Evolutionary conservation across 2,329 filamentous ascomycete genomes (phyloP).

Genomic region (Trichoderma atroviride): DNA sequence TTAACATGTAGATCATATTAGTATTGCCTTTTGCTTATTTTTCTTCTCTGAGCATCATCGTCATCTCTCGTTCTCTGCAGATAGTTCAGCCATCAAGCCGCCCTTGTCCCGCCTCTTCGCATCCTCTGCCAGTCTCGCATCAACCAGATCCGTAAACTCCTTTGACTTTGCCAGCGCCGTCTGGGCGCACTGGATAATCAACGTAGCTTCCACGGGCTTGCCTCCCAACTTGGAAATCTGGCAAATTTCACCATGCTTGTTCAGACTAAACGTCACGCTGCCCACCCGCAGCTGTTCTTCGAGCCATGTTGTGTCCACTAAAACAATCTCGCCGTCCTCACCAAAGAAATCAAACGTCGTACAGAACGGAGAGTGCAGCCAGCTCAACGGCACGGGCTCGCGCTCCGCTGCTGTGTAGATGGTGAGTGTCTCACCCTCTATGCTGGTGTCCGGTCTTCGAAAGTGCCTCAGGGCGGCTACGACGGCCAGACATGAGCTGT

Average conservation of each 20-base stretch:
- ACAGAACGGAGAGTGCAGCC: slow-evolving; percentile 90
- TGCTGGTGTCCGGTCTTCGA: slow-evolving; percentile 82
- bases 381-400: slow-evolving; percentile 85
- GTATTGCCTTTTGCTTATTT: slow-evolving; percentile 6
- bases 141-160: slow-evolving; percentile 74
- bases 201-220: slow-evolving; percentile 75
- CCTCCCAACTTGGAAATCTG: slow-evolving; percentile 91
- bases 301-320: slow-evolving; percentile 71
- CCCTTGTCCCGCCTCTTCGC: slow-evolving; percentile 75
- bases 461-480: slow-evolving; percentile 91
- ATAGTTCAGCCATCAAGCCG: slow-evolving; percentile 74
- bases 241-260: slow-evolving; percentile 86
- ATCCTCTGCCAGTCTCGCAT: slow-evolving; percentile 75
- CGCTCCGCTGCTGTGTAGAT: slow-evolving; percentile 83
- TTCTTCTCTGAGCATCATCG: neutral
- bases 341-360: slow-evolving; percentile 86
- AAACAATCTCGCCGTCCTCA: slow-evolving; percentile 65
- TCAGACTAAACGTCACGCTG: slow-evolving; percentile 80
- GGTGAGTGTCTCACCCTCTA: slow-evolving; percentile 81
- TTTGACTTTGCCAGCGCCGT: slow-evolving; percentile 78
- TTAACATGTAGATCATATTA: slow-evolving; percentile 17
- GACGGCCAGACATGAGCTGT: slow-evolving; percentile 82
- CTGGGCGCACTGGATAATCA: slow-evolving; percentile 74
- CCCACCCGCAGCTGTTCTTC: slow-evolving; percentile 78
- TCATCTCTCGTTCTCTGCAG: slow-evolving; percentile 79